These are phyloP conservation scores for Dispira parvispora DNA, from an alignment of 192 early-diverging fungal species.

Conservation along the genomic window DNA sequence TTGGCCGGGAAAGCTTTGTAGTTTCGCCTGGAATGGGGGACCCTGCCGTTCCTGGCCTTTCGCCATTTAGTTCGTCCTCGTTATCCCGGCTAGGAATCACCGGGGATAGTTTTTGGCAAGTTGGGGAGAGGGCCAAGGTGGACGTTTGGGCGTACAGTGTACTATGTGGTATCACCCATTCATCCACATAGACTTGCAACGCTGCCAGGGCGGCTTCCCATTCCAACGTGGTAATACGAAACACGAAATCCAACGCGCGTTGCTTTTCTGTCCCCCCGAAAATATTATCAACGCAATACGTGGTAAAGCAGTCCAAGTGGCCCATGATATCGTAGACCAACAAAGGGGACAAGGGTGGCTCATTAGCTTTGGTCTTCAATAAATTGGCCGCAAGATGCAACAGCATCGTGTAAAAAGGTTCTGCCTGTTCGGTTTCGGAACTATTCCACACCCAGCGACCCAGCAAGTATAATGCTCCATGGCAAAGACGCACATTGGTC, in stretches of 20 bases:
- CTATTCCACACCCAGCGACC: conserved; percentile 6
- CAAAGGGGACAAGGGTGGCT: not conserved
- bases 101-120: no score
- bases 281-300: not conserved
- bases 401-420: conserved; percentile 1
- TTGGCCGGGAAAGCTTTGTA: not conserved
- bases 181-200: not conserved
- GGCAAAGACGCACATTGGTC: not conserved
- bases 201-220: not conserved
- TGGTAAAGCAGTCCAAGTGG: not conserved
- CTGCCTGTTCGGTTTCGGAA: not conserved
- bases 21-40: not conserved
- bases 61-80: not conserved
- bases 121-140: not conserved
- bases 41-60: not conserved
- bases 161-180: not conserved
- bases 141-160: not conserved
- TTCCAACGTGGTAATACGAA: not conserved
- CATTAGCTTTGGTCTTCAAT: not conserved
- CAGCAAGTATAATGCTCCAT: conserved; percentile 6
- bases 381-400: not conserved
- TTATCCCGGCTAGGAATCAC: not conserved
- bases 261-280: not conserved
- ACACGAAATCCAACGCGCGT: not conserved
- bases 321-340: not conserved